Evolutionary conservation across 164 flowering plant species (phyloP).

Genomic region (Annona cherimola): DNA sequence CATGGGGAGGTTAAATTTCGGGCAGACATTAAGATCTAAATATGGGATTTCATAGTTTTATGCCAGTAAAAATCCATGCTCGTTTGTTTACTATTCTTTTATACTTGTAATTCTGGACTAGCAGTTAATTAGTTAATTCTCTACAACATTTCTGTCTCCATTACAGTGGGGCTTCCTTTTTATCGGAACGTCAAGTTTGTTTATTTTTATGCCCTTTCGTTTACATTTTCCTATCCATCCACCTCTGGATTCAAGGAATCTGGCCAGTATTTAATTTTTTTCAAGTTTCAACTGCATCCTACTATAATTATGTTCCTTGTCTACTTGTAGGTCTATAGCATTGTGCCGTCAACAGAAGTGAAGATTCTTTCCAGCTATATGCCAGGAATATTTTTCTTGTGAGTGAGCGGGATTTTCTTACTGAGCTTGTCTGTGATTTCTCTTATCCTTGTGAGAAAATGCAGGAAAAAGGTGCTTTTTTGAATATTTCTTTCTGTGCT

Average conservation of each 20-base stretch:
- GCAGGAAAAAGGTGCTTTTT: not conserved
- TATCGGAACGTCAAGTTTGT: not conserved
- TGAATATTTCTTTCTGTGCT: not conserved
- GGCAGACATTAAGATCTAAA: too few relatives aligned
- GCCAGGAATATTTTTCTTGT: not conserved
- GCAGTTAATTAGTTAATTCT: not conserved
- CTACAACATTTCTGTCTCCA: not conserved
- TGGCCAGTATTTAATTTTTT: not conserved
- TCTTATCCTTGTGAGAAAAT: not conserved
- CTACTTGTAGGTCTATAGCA: constrained; percentile 2
- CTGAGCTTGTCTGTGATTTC: not conserved
- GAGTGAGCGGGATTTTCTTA: not conserved
- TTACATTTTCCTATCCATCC: not conserved
- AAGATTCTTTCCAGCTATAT: not conserved
- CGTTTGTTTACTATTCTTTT: not conserved
- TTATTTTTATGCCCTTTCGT: not conserved
- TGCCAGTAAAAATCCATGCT: too few relatives aligned
- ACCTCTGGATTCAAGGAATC: not conserved
- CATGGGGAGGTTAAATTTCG: too few relatives aligned
- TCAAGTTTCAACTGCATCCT: not conserved
- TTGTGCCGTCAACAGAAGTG: not conserved
- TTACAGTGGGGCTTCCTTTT: not conserved
- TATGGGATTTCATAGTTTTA: too few relatives aligned
- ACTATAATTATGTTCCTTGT: not conserved
- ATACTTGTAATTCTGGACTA: not conserved